Evolutionary conservation across 1,139 yeast species (phyloP).

Genomic region (Yamadazyma dendronema): DNA sequence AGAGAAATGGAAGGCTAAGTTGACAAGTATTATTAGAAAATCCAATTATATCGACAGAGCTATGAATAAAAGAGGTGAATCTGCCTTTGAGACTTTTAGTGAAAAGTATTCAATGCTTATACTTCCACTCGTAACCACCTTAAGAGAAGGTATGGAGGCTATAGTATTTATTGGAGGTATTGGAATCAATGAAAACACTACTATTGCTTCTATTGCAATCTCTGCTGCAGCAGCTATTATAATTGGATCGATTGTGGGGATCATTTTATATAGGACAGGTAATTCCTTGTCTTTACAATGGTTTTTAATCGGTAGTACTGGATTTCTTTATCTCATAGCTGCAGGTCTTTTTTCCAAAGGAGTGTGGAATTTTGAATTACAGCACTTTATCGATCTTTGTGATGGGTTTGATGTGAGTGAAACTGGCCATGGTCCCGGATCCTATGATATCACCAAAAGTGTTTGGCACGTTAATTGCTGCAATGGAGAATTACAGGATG

Average conservation of each 20-base stretch:
- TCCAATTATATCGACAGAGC: slow-evolving; percentile 20
- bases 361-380: slow-evolving; percentile 46
- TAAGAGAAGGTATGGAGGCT: slow-evolving; percentile 50
- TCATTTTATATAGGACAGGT: slow-evolving; percentile 40
- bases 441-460: slow-evolving; percentile 38
- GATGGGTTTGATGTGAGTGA: slow-evolving; percentile 48
- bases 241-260: slow-evolving; percentile 35
- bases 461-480: slow-evolving; percentile 52
- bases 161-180: slow-evolving; percentile 49
- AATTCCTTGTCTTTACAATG: slow-evolving; percentile 41
- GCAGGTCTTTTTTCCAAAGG: slow-evolving; percentile 49
- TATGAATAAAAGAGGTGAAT: slow-evolving; percentile 8
- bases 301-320: slow-evolving; percentile 40
- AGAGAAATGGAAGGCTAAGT: slow-evolving; percentile 79
- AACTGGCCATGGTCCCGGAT: slow-evolving; percentile 49
- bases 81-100: slow-evolving; percentile 17
- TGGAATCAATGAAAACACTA: slow-evolving; percentile 41
- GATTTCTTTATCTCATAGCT: slow-evolving; percentile 43
- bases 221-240: slow-evolving; percentile 30
- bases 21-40: slow-evolving; percentile 26
- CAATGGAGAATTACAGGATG: slow-evolving; percentile 44
- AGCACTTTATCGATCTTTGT: slow-evolving; percentile 38
- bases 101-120: slow-evolving; percentile 42
- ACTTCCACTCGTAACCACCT: slow-evolving; percentile 44
- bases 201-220: slow-evolving; percentile 30